These are phyloP conservation scores for Coemansia sp. DNA, from an alignment of 192 early-diverging fungal species.

Conservation along the genomic window DNA sequence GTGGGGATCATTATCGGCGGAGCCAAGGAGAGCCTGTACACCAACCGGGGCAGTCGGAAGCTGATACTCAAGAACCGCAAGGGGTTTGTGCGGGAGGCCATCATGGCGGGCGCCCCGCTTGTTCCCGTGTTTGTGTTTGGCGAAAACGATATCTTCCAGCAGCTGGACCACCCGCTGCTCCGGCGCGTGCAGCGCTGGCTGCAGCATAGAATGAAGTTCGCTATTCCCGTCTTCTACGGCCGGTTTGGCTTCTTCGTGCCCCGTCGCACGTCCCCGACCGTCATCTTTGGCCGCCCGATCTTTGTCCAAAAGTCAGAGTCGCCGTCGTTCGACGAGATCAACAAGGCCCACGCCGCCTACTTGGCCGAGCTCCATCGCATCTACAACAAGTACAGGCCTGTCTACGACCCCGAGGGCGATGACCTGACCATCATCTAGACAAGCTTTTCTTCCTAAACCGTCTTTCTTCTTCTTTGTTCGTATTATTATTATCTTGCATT, in stretches of 20 bases:
- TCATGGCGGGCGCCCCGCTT: slow-evolving; percentile 75
- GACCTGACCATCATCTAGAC: slow-evolving; percentile 34
- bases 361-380: slow-evolving; percentile 33
- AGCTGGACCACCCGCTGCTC: slow-evolving; percentile 67
- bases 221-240: slow-evolving; percentile 80
- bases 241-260: slow-evolving; percentile 59
- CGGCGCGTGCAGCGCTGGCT: slow-evolving; percentile 68
- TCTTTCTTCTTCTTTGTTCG: not conserved
- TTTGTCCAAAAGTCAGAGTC: slow-evolving; percentile 23
- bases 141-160: slow-evolving; percentile 88
- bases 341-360: slow-evolving; percentile 36
- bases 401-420: slow-evolving; percentile 50
- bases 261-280: slow-evolving; percentile 33
- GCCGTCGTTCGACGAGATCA: slow-evolving; percentile 41
- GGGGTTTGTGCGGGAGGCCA: slow-evolving; percentile 91
- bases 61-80: slow-evolving; percentile 74
- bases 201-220: slow-evolving; percentile 71
- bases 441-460: not conserved
- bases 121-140: slow-evolving; percentile 93
- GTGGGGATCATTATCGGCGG: slow-evolving; percentile 91
- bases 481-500: not conserved
- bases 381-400: slow-evolving; percentile 41
- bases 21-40: slow-evolving; percentile 78
- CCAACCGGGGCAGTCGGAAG: slow-evolving; percentile 65
- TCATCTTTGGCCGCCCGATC: slow-evolving; percentile 39